phyloP scores from a whole-genome alignment of 805 yeast genomes.

The Ogataea siamensis region DNA sequence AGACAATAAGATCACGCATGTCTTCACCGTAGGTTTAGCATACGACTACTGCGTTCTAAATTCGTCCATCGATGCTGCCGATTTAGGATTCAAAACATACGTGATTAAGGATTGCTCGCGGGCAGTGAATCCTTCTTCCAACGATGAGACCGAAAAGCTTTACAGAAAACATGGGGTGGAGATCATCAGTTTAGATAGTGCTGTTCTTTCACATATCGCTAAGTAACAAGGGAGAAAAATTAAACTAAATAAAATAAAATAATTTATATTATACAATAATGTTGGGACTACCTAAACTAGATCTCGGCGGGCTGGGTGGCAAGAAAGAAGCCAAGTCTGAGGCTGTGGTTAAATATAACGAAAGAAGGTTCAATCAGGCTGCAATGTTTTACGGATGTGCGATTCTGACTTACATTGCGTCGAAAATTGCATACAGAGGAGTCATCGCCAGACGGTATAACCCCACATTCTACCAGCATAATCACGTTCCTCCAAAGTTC shows the following conservation, averaged over 20 bases:
- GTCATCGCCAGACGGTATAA: conserved; percentile 68
- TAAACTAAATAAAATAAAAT: background rate
- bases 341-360: conserved; percentile 48
- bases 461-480: conserved; percentile 78
- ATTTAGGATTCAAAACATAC: conserved; percentile 58
- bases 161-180: conserved; percentile 35
- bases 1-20: conserved; percentile 50
- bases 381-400: conserved; percentile 70
- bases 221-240: background rate
- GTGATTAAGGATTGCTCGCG: conserved; percentile 58
- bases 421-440: conserved; percentile 73
- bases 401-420: conserved; percentile 64
- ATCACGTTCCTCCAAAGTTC: conserved; percentile 82
- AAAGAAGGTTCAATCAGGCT: conserved; percentile 70
- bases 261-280: conserved; percentile 4
- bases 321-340: conserved; percentile 29
- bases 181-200: conserved; percentile 15
- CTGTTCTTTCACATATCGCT: conserved; percentile 11
- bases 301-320: conserved; percentile 33
- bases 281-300: conserved; percentile 22
- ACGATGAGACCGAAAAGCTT: conserved; percentile 33
- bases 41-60: conserved; percentile 81
- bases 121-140: conserved; percentile 50
- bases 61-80: conserved; percentile 69
- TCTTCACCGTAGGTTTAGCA: conserved; percentile 79